phyloP scores from a whole-genome alignment of 768 basidiomycete species.

The Xerocomellus intermedius region DNA sequence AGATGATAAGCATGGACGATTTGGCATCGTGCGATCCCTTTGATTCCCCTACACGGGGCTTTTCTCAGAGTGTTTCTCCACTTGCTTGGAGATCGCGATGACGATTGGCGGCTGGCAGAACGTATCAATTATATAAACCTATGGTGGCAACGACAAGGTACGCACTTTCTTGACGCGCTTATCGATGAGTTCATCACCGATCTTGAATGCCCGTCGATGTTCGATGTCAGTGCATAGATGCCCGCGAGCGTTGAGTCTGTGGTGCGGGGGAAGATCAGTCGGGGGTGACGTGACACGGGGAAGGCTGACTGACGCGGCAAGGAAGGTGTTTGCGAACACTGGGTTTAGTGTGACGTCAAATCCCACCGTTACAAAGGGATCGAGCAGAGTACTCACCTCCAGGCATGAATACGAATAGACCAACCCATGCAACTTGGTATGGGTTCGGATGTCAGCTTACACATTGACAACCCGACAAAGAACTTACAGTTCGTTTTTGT shows the following conservation, averaged over 20 bases:
- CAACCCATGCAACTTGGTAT: constrained; percentile 15
- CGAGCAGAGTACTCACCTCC: constrained; percentile 8
- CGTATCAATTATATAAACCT: background rate
- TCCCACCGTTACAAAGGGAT: too few species aligned
- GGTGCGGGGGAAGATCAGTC: background rate
- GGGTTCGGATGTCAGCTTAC: background rate
- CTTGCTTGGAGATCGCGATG: constrained; percentile 12
- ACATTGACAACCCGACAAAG: background rate
- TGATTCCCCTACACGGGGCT: constrained; percentile 4
- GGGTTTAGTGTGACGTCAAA: background rate
- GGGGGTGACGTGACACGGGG: background rate
- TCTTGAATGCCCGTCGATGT: constrained; percentile 7
- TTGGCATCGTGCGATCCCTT: background rate
- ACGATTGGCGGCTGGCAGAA: constrained; percentile 15
- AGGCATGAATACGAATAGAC: constrained; percentile 15
- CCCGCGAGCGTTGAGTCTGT: constrained; percentile 14
- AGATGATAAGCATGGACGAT: background rate
- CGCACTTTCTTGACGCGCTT: constrained; percentile 5
- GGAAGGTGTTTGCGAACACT: constrained; percentile 22
- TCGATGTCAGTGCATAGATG: constrained; percentile 10
- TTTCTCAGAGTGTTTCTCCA: constrained; percentile 5
- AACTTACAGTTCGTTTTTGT: constrained; percentile 12
- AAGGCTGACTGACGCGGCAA: constrained; percentile 16
- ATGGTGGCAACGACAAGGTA: background rate
- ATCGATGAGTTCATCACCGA: constrained; percentile 8